Conservation (phyloP, 768 basidiomycete genomes). For the Auricularia cornea region DNA sequence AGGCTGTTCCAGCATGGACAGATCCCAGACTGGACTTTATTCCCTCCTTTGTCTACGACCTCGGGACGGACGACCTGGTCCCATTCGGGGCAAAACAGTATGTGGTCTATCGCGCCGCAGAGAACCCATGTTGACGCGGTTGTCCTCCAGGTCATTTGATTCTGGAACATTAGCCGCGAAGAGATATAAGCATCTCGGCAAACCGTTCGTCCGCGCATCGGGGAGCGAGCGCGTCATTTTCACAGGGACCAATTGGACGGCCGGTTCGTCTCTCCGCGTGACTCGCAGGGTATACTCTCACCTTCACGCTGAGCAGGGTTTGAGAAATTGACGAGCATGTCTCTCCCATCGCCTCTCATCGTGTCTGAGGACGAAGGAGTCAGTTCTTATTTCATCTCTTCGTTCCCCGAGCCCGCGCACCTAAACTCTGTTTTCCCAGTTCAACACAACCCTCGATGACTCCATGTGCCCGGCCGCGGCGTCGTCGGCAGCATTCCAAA, state of each 20-base stretch:
- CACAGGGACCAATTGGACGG: slow-evolving; percentile 63
- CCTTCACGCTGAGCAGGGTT: slow-evolving; percentile 40
- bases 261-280: slow-evolving; percentile 31
- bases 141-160: slow-evolving; percentile 33
- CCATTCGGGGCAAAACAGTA: slow-evolving; percentile 60
- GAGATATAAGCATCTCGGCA: slow-evolving; percentile 44
- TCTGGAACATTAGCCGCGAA: slow-evolving; percentile 44
- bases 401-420: too few species aligned
- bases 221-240: slow-evolving; percentile 50
- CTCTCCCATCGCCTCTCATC: slow-evolving; percentile 40
- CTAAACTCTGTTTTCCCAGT: too few species aligned
- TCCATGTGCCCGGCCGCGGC: slow-evolving; percentile 54
- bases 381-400: slow-evolving; percentile 13
- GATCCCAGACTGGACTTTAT: slow-evolving; percentile 51
- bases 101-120: slow-evolving; percentile 14
- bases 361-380: slow-evolving; percentile 54
- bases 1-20: slow-evolving; percentile 35
- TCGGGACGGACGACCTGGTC: slow-evolving; percentile 54
- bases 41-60: slow-evolving; percentile 44
- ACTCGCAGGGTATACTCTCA: neutral
- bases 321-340: slow-evolving; percentile 38
- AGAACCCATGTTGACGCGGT: neutral
- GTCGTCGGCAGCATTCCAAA: slow-evolving; percentile 33
- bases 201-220: slow-evolving; percentile 49
- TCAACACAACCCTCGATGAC: slow-evolving; percentile 63